Evolutionary conservation across 1,139 yeast genomes (phyloP), one percentile per base, ranked within the genome.

Genomic region (Suhomyces atakaporum): DNA sequence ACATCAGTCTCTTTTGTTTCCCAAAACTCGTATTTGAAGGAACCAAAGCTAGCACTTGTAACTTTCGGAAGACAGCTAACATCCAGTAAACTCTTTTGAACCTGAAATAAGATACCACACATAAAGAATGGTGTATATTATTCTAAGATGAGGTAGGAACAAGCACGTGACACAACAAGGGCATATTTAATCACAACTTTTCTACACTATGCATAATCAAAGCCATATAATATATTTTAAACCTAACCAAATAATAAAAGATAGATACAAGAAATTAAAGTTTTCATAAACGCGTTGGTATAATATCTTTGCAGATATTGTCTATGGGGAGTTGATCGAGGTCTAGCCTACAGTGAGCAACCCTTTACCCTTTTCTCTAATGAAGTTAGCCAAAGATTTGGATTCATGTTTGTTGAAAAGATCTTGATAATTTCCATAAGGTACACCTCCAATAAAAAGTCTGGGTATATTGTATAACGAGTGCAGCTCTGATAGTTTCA

Each of bases 381-480:
- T 53, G 36, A 47, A 58, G 1, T 36, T 31, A 16, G 42, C 39
- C 33, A 64, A 52, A 16, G 50, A 49, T 31, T 54, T 52, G 18
- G 46, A 32, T n/a, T 50, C 40, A 36, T 46, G 43, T 46, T 51
- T 51, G 3, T 46, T 46, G 31, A 63, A 49, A 14, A 62, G 50
- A 12, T 58, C 58, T 3, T 49, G 43, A 35, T 51, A 57, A 23
- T 53, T 57, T 8, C 64, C 69, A 13, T 56, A 43, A 8, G 69
- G 69, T 24, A 41, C 39, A 1, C 67, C 69, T 10, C 66, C 65
- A 27, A 63, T 53, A 35, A 63, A 63, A 23, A 63, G 47, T 14
- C 66, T 44, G 1, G 69, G 69, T 13, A 63, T 57, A 27, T 49
- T 47, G 12, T 26, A 21, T 9, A 35, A 27, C 6, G 33, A 11